Evolutionary conservation across 768 basidiomycete species (phyloP), one percentile per base, ranked within the genome.

Genomic region (Tephrocybe sp.): DNA sequence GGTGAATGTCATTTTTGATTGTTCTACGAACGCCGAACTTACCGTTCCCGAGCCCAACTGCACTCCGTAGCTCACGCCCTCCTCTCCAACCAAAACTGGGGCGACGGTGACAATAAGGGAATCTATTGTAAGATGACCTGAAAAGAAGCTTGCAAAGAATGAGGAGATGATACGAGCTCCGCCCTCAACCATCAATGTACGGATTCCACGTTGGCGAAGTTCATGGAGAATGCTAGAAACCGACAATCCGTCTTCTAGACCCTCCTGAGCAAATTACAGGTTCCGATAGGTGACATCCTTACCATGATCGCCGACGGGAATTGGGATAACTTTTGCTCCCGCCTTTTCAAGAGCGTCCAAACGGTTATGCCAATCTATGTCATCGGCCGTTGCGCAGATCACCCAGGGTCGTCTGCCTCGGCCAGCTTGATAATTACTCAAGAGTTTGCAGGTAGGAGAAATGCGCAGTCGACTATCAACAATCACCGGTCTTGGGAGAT

Each of bases 131-230:
- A 62, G 60, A 21, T 62, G 55, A 33, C 39, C 65, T 11, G 52
- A 49, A 15, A 47, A 10, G 29, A 56, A 49, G 16, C 52, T 50
- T 7, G 54, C 47, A 12, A 93, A 67, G 69, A 92, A 90, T 1
- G 88, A 83, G 5, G 76, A 72, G 49, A 99, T 92, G 54, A 99
- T 75, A 8, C 70, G 69, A 8, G 91, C 88, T 13, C 97, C 97
- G 45, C 97, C 97, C 70, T 99, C 97, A 5, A 97, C 89, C 95
- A 99, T 99, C 47, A 97, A 70, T 10, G 84, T 86, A 10, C 68
- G 67, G 53, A 95, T 73, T 3, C 80, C 82, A n/a, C 75, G 68
- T 10, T 67, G 64, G n/a, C 66, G 67, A 21, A 97, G 70, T 6
- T 69, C 67, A 11, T 55, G 58, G 4, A 94, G 78, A 15, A 90